phyloP scores from a whole-genome alignment of 192 early-diverging fungal genomes.

The Coemansia sp. region DNA sequence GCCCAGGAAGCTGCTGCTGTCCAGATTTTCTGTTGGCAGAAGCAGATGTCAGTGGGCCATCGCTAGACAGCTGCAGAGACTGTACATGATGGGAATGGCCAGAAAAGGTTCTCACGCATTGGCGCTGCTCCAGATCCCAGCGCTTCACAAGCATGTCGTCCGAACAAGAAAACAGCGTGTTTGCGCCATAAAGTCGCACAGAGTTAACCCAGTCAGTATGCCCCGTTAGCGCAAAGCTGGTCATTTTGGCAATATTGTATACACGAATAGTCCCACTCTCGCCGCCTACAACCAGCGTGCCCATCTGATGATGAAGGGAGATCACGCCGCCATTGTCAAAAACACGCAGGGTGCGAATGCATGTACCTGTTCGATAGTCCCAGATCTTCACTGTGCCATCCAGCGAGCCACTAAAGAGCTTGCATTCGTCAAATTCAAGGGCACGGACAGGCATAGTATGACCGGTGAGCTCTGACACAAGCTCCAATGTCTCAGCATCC shows the following conservation, averaged over 20 bases:
- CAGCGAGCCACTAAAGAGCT: conserved; percentile 90
- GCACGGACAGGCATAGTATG: conserved; percentile 84
- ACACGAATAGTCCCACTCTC: conserved; percentile 83
- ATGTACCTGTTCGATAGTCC: conserved; percentile 86
- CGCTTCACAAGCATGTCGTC: conserved; percentile 84
- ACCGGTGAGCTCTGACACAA: conserved; percentile 75
- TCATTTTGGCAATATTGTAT: conserved; percentile 69
- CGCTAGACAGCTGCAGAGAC: conserved; percentile 50
- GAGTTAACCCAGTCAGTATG: conserved; percentile 92
- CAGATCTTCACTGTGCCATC: conserved; percentile 91
- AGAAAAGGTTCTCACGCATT: conserved; percentile 64
- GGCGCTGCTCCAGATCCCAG: conserved; percentile 78
- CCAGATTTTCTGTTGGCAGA: neutral
- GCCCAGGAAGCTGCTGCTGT: neutral
- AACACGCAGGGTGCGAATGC: conserved; percentile 69
- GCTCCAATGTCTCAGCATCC: conserved; percentile 83
- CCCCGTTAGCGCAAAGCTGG: conserved; percentile 67
- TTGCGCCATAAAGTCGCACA: conserved; percentile 73
- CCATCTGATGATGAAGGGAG: conserved; percentile 77
- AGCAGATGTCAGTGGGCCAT: conserved; percentile 16
- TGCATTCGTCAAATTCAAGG: conserved; percentile 91
- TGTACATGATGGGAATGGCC: conserved; percentile 81
- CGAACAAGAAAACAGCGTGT: conserved; percentile 74
- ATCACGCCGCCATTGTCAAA: conserved; percentile 70
- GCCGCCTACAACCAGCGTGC: conserved; percentile 81